Evolutionary conservation across 2,329 filamentous ascomycete species (phyloP).

Genomic region (Cladosporium sp.): DNA sequence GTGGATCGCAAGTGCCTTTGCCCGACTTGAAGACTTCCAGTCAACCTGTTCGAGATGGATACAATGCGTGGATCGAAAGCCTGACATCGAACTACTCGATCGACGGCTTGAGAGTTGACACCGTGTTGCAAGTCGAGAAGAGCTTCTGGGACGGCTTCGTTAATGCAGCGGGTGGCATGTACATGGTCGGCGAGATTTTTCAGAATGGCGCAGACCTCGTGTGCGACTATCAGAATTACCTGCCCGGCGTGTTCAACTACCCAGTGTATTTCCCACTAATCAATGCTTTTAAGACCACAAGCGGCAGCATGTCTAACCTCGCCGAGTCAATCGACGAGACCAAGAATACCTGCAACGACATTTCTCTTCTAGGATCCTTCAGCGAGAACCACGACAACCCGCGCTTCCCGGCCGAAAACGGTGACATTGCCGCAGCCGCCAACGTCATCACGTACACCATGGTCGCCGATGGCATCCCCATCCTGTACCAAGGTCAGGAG

Average conservation of each 20-base stretch:
- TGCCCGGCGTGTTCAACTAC: slow-evolving; percentile 47
- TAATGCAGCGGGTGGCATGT: slow-evolving; percentile 27
- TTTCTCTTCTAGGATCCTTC: slow-evolving; percentile 37
- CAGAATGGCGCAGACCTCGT: slow-evolving; percentile 35
- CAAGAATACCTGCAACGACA: slow-evolving; percentile 34
- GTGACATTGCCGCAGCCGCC: slow-evolving; percentile 54
- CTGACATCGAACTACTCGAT: slow-evolving; percentile 59
- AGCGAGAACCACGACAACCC: slow-evolving; percentile 37
- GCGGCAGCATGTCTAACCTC: slow-evolving; percentile 35
- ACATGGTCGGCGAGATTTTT: slow-evolving; percentile 45
- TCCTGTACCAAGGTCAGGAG: slow-evolving; percentile 64
- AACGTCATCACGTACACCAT: slow-evolving; percentile 61
- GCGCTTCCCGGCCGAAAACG: slow-evolving; percentile 44
- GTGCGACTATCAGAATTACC: slow-evolving; percentile 40
- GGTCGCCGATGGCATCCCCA: slow-evolving; percentile 58
- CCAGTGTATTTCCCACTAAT: slow-evolving; percentile 36
- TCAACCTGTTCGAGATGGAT: slow-evolving; percentile 46
- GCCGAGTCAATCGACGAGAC: slow-evolving; percentile 30
- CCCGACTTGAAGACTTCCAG: slow-evolving; percentile 59
- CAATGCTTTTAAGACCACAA: slow-evolving; percentile 34
- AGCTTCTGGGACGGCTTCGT: slow-evolving; percentile 39
- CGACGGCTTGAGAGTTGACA: slow-evolving; percentile 52
- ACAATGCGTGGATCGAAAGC: slow-evolving; percentile 55
- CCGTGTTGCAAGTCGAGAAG: slow-evolving; percentile 43
- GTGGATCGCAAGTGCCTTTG: slow-evolving; percentile 52